phyloP scores from a whole-genome alignment of 345 rosid species.

The Zanthoxylum bungeanum region DNA sequence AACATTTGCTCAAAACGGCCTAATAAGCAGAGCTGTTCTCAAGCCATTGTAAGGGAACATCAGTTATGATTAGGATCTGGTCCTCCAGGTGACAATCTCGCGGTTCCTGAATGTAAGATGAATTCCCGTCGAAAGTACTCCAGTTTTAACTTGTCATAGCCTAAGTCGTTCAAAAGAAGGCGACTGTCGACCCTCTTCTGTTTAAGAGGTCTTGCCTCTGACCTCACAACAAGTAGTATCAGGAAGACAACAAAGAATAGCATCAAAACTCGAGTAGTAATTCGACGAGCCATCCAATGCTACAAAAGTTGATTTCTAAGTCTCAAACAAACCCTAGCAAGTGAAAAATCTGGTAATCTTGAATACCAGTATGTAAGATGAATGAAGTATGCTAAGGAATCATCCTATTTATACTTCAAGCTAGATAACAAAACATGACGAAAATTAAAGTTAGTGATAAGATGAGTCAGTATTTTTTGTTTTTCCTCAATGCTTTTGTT shows the following conservation, averaged over 20 bases:
- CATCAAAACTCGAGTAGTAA: not conserved
- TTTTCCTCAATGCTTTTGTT: not conserved
- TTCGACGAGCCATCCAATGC: conserved; percentile 16
- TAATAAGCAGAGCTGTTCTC: not conserved
- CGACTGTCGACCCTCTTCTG: conserved; percentile 5
- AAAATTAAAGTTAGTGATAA: conserved; percentile 4
- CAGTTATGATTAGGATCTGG: conserved; percentile 42
- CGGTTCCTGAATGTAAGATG: not conserved
- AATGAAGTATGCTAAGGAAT: not conserved
- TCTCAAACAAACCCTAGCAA: not conserved
- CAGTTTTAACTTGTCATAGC: conserved; percentile 14
- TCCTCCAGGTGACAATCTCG: conserved; percentile 36
- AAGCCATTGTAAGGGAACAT: conserved; percentile 4
- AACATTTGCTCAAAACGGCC: not conserved
- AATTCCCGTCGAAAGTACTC: conserved; percentile 11
- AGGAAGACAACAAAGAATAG: conserved; percentile 6
- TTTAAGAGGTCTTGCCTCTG: conserved; percentile 12
- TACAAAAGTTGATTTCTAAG: not conserved
- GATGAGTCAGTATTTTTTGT: conserved; percentile 25
- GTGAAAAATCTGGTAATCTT: not conserved
- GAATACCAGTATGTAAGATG: not conserved
- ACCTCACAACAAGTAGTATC: conserved; percentile 10
- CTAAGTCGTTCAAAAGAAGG: conserved; percentile 25
- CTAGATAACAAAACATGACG: not conserved
- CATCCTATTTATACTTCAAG: conserved; percentile 18